Conservation (phyloP, 2,329 filamentous ascomycete species). For the Camillea tinctor region DNA sequence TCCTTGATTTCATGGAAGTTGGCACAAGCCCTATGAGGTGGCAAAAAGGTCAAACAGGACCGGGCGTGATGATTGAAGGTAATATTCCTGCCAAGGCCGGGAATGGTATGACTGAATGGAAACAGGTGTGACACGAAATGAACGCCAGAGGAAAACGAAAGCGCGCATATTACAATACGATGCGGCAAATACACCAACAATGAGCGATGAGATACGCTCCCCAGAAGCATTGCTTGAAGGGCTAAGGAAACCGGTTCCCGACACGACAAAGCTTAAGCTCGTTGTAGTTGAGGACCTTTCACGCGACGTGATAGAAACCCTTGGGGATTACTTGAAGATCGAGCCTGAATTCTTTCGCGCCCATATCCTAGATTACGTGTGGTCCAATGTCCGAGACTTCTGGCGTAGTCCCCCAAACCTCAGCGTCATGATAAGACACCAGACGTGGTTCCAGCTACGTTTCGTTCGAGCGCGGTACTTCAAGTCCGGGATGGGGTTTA, state of each 20-base stretch:
- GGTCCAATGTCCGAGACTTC: constrained; percentile 28
- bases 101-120: not conserved
- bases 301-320: constrained; percentile 18
- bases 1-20: constrained; percentile 22
- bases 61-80: not conserved
- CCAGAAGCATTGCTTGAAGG: not conserved
- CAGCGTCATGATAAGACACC: constrained; percentile 17
- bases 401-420: constrained; percentile 27
- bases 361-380: constrained; percentile 25
- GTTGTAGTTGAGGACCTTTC: constrained; percentile 23
- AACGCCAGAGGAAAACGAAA: not conserved
- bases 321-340: constrained; percentile 16
- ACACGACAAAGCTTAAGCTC: constrained; percentile 9
- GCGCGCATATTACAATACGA: not conserved
- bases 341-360: constrained; percentile 24
- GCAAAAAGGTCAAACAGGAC: constrained; percentile 2
- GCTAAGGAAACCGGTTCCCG: not conserved
- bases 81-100: not conserved
- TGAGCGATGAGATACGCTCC: not conserved
- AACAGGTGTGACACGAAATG: not conserved
- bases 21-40: constrained; percentile 18
- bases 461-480: constrained; percentile 27
- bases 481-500: constrained; percentile 6
- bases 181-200: not conserved
- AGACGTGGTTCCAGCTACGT: constrained; percentile 28